Conservation (phyloP, 2,329 filamentous ascomycete species). For the Sporothrix brunneoviolacea region DNA sequence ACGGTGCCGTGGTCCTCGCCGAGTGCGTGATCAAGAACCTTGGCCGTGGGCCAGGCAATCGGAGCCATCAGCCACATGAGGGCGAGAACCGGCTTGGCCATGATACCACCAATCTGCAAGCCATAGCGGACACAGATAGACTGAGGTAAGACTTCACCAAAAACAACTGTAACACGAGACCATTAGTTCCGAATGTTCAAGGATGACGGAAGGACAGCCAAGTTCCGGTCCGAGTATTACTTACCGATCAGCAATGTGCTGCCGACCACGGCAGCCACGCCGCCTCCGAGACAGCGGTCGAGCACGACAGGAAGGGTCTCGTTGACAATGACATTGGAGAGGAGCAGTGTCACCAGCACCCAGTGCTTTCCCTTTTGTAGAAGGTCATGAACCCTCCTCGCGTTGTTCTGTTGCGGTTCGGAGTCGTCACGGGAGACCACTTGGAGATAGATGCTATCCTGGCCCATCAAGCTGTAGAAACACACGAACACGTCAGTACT, state of each 20-base stretch:
- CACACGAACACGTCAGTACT: background rate
- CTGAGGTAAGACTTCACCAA: constrained; percentile 93
- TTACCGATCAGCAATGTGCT: constrained; percentile 90
- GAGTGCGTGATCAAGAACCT: constrained; percentile 86
- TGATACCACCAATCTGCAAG: constrained; percentile 87
- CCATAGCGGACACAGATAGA: constrained; percentile 95
- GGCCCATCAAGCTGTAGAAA: constrained; percentile 48
- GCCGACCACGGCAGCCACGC: constrained; percentile 87
- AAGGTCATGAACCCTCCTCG: constrained; percentile 70
- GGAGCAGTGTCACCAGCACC: constrained; percentile 88
- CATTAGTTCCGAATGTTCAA: background rate
- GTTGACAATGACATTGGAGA: constrained; percentile 97
- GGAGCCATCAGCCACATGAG: constrained; percentile 92
- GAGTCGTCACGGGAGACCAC: constrained; percentile 82
- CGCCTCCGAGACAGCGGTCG: constrained; percentile 87
- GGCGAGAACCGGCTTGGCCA: constrained; percentile 76
- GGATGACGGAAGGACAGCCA: background rate
- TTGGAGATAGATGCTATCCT: constrained; percentile 95
- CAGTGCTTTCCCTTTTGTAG: constrained; percentile 91
- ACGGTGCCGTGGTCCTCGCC: constrained; percentile 93
- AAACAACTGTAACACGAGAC: constrained; percentile 65
- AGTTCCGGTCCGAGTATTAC: constrained; percentile 21
- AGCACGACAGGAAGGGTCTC: constrained; percentile 93
- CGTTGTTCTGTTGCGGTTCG: constrained; percentile 80
- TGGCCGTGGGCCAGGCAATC: constrained; percentile 89